phyloP scores from a whole-genome alignment of 1,284 basidiomycete species.

The Austroboletus novae-zelandiae region DNA sequence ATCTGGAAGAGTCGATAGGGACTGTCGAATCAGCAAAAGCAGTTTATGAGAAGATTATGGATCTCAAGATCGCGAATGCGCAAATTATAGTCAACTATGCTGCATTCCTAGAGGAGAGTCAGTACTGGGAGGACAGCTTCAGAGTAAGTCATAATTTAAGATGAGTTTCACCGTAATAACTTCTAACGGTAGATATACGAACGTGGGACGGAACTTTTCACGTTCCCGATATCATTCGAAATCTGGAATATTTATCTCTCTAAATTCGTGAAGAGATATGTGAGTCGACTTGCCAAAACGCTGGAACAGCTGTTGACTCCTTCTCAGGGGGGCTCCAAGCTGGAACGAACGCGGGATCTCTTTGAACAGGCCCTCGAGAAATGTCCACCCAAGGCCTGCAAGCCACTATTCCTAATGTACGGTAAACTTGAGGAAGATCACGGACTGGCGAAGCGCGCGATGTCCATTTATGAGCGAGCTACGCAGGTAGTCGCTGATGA shows the following conservation, averaged over 20 bases:
- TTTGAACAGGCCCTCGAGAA: conserved; percentile 98
- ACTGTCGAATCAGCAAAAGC: conserved; percentile 89
- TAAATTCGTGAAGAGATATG: conserved; percentile 97
- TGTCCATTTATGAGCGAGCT: conserved; percentile 95
- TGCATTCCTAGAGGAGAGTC: conserved; percentile 94
- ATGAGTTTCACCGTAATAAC: conserved; percentile 1
- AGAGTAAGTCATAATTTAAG: conserved; percentile 62
- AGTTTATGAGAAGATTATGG: conserved; percentile 96
- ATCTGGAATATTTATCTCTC: conserved; percentile 99
- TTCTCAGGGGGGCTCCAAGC: conserved; percentile 80
- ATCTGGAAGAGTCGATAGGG: conserved; percentile 95
- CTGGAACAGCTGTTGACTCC: conserved; percentile 5
- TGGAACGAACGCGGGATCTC: conserved; percentile 93
- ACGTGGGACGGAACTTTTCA: conserved; percentile 95
- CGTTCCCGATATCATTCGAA: conserved; percentile 97
- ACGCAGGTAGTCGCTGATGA: conserved; percentile 81
- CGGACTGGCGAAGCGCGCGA: conserved; percentile 93
- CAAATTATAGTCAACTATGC: conserved; percentile 98
- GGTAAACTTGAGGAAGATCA: conserved; percentile 93
- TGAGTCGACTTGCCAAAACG: conserved; percentile 39
- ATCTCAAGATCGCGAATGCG: conserved; percentile 98
- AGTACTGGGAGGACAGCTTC: conserved; percentile 98
- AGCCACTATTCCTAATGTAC: conserved; percentile 95
- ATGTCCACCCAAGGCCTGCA: conserved; percentile 93
- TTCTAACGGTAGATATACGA: conserved; percentile 75